These are phyloP conservation scores for Primulina tabacum DNA, from an alignment of 257 asterid species.

Conservation along the genomic window DNA sequence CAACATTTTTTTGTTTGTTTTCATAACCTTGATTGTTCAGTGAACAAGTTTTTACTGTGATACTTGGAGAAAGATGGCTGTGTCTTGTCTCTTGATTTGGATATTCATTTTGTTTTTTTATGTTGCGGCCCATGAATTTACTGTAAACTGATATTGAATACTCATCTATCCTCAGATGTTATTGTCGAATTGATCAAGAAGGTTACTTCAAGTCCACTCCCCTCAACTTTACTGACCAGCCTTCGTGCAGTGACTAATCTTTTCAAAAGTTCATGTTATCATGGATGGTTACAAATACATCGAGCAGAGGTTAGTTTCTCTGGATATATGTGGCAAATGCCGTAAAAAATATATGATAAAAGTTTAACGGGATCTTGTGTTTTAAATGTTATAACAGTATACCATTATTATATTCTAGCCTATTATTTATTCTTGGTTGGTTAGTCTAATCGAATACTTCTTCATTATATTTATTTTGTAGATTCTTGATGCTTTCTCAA, in stretches of 20 bases:
- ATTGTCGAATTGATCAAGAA: constrained; percentile 69
- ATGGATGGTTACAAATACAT: constrained; percentile 65
- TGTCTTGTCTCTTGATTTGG: not conserved
- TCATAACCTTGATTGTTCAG: not conserved
- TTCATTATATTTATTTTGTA: constrained; percentile 38
- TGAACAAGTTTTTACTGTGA: not conserved
- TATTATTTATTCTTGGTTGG: constrained; percentile 8
- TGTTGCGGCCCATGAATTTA: not conserved
- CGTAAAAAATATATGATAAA: constrained; percentile 11
- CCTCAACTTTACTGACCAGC: constrained; percentile 82
- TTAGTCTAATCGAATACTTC: constrained; percentile 14
- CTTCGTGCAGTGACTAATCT: constrained; percentile 85
- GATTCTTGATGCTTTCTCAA: constrained; percentile 86
- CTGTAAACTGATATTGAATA: constrained; percentile 3
- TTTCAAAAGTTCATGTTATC: constrained; percentile 52
- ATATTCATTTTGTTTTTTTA: not conserved
- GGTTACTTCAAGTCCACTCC: constrained; percentile 70
- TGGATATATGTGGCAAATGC: constrained; percentile 9
- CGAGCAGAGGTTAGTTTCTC: constrained; percentile 70
- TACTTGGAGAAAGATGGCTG: not conserved
- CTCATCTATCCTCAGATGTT: constrained; percentile 46
- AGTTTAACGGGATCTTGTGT: not conserved
- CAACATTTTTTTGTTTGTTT: constrained; percentile 9
- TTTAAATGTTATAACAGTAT: constrained; percentile 4
- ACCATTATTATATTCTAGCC: not conserved